Evolutionary conservation across 345 rosid genomes (phyloP).

Genomic region (Eucalyptus pauciflora): DNA sequence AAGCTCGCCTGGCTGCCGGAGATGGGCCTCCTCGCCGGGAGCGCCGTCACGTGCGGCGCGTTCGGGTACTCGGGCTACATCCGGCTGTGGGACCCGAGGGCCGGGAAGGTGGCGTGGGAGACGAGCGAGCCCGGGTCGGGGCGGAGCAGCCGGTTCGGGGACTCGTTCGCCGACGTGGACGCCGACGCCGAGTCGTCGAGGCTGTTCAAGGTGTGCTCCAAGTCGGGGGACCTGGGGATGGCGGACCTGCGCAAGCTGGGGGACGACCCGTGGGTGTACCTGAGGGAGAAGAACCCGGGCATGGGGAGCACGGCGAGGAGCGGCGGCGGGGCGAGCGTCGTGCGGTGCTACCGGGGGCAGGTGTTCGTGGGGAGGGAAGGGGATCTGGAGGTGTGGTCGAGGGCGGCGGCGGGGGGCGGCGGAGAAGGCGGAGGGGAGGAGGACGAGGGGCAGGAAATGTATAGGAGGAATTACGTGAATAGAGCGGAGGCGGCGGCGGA

Average conservation of each 20-base stretch:
- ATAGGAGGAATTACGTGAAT: conserved; percentile 69
- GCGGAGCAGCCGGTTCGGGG: conserved; percentile 81
- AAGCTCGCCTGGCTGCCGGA: conserved; percentile 67
- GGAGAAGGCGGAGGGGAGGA: not conserved
- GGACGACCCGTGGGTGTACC: conserved; percentile 14
- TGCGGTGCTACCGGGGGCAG: conserved; percentile 62
- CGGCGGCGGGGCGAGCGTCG: conserved; percentile 10
- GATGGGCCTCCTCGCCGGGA: conserved; percentile 31
- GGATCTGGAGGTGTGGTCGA: conserved; percentile 80
- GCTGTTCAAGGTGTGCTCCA: conserved; percentile 75
- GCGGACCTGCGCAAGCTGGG: conserved; percentile 53
- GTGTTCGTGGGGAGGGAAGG: conserved; percentile 77
- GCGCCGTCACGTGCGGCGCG: conserved; percentile 49
- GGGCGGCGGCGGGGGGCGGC: conserved; percentile 1
- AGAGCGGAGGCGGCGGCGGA: conserved; percentile 25
- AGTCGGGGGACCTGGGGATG: conserved; percentile 79
- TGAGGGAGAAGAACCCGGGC: conserved; percentile 50
- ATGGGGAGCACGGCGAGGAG: conserved; percentile 7
- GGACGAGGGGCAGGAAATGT: conserved; percentile 4
- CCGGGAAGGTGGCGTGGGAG: conserved; percentile 61
- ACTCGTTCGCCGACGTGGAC: conserved; percentile 72
- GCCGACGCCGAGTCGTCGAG: conserved; percentile 38
- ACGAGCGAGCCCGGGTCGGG: conserved; percentile 92
- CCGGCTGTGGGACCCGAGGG: conserved; percentile 78
- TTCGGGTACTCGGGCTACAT: conserved; percentile 88